These are phyloP conservation scores for Cladorrhinum sp. DNA, from an alignment of 2,329 filamentous ascomycete species.

Conservation along the genomic window DNA sequence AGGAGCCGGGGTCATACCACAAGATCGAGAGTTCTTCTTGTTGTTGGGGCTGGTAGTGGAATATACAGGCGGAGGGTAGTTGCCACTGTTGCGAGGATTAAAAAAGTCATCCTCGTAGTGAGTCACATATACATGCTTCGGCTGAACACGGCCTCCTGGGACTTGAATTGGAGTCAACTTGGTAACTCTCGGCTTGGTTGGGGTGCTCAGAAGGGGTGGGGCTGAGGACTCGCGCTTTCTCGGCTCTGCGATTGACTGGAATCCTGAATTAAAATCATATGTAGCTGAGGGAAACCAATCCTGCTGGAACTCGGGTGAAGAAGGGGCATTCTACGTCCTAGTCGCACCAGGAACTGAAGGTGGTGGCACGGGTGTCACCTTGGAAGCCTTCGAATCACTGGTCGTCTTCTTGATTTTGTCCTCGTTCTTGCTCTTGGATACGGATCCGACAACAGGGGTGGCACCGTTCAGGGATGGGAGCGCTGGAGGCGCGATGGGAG, in stretches of 20 bases:
- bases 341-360: slow-evolving; percentile 24
- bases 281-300: neutral
- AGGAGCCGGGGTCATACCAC: neutral
- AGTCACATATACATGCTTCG: neutral
- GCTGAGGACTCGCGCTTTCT: slow-evolving; percentile 13
- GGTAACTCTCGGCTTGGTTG: slow-evolving; percentile 4
- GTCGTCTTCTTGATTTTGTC: slow-evolving; percentile 19
- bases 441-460: neutral
- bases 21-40: neutral
- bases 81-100: neutral
- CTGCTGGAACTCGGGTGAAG: slow-evolving; percentile 8
- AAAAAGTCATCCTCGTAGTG: neutral
- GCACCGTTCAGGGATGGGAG: slow-evolving; percentile 7
- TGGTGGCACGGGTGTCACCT: slow-evolving; percentile 29
- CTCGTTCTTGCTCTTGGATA: slow-evolving; percentile 25
- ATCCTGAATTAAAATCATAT: neutral
- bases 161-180: slow-evolving; percentile 15
- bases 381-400: slow-evolving; percentile 17
- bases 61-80: neutral
- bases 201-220: slow-evolving; percentile 25
- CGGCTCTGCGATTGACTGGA: slow-evolving; percentile 20
- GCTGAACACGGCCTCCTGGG: slow-evolving; percentile 11
- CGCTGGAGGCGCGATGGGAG: slow-evolving; percentile 22
- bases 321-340: slow-evolving; percentile 22
- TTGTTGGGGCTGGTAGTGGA: neutral